These are phyloP conservation scores for Phaffomyces thermotolerans DNA, from an alignment of 805 yeast species.

Conservation along the genomic window DNA sequence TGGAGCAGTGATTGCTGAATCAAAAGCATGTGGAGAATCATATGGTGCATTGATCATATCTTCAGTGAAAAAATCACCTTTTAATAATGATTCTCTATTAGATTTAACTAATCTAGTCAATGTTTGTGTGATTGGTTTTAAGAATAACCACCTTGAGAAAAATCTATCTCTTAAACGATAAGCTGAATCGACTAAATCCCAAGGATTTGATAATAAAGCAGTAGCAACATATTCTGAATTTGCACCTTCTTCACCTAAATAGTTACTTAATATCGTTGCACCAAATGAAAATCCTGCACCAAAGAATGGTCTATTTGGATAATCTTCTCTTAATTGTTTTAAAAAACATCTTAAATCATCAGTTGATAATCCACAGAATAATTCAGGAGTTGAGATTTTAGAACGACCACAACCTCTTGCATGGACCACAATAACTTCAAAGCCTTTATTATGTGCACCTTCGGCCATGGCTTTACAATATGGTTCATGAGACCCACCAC, in stretches of 20 bases:
- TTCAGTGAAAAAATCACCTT: conserved; percentile 27
- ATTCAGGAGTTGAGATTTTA: conserved; percentile 57
- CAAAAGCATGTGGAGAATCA: conserved; percentile 47
- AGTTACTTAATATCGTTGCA: conserved; percentile 57
- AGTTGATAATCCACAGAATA: conserved; percentile 64
- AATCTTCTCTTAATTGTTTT: conserved; percentile 38
- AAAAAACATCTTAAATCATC: conserved; percentile 59
- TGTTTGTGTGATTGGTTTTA: conserved; percentile 34
- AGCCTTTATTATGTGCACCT: conserved; percentile 33
- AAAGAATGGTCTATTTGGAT: conserved; percentile 59
- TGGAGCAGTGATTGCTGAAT: conserved; percentile 52
- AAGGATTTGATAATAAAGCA: conserved; percentile 56
- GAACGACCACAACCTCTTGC: conserved; percentile 76
- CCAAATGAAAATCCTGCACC: conserved; percentile 70
- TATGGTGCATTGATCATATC: conserved; percentile 30
- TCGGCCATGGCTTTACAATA: conserved; percentile 52
- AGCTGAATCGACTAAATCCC: conserved; percentile 61
- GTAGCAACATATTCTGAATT: conserved; percentile 50
- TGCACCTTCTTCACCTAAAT: conserved; percentile 59
- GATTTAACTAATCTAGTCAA: conserved; percentile 38
- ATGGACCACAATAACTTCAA: conserved; percentile 59
- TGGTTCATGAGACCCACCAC: conserved; percentile 77
- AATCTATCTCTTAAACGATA: conserved; percentile 32
- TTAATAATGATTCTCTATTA: conserved; percentile 30
- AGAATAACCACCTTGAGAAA: conserved; percentile 35